A percentile compares a stretch with the other conserved stretches of the same genome.
These are phyloP conservation scores for Kodamaea ohmeri DNA, from an alignment of 1,139 yeast species.

Conservation along the genomic window DNA sequence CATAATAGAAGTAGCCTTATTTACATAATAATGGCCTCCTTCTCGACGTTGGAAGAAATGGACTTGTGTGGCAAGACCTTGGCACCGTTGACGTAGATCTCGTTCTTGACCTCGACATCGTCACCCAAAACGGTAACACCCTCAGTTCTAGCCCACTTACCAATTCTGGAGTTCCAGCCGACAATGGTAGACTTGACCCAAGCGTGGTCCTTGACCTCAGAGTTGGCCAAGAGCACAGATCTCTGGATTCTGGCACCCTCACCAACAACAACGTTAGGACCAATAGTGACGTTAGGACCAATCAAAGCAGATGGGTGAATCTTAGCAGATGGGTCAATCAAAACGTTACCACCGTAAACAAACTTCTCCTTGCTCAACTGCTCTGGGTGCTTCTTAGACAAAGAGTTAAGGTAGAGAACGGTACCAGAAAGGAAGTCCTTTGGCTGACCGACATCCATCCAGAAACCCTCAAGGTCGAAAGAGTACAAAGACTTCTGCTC, in stretches of 20 bases:
- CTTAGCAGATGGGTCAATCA: conserved; percentile 93
- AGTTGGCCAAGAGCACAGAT: conserved; percentile 88
- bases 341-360: conserved; percentile 90
- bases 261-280: conserved; percentile 94
- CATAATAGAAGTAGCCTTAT: conserved; percentile 1
- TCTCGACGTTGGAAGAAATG: conserved; percentile 93
- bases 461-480: conserved; percentile 97
- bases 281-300: conserved; percentile 97
- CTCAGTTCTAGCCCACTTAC: conserved; percentile 99
- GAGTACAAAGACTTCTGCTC: conserved; percentile 87
- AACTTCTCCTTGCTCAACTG: conserved; percentile 63
- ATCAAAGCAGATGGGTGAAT: conserved; percentile 91
- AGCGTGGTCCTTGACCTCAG: conserved; percentile 94
- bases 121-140: conserved; percentile 98
- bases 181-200: conserved; percentile 97
- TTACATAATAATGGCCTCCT: conserved; percentile 96
- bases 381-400: conserved; percentile 76
- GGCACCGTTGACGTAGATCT: conserved; percentile 98
- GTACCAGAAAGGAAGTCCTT: conserved; percentile 98
- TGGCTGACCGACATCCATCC: conserved; percentile 99
- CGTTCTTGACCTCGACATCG: conserved; percentile 97
- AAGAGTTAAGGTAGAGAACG: conserved; percentile 82
- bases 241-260: conserved; percentile 99
- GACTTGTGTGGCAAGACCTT: conserved; percentile 98
- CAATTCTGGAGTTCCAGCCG: conserved; percentile 98